Evolutionary conservation across 106 monocot species (phyloP), one percentile per base, ranked within the genome.

Genomic region (Agapanthus africanus): DNA sequence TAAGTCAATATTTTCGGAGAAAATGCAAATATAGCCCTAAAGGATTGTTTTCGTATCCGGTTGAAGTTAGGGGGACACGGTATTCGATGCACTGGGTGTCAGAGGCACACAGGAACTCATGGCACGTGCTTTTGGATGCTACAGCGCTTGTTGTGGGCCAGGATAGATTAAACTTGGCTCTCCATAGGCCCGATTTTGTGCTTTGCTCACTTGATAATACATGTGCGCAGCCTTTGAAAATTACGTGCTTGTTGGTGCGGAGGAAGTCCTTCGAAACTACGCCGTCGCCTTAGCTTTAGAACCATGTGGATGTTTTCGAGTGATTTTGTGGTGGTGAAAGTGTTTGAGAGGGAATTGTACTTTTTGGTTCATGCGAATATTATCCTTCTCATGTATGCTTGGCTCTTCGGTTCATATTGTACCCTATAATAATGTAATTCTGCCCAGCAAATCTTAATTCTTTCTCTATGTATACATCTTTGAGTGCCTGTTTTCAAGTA

Each of bases 61-160:
- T 74, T 0, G 80, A 75, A 63, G 73, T 68, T 22, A 25, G 60
- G 41, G 74, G 80, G 50, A 61, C 72, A 13, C 34, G 74, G 26
- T 77, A 74, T 31, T 87, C 87, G 9, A 83, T 80, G 83, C 87
- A 87, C 30, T 87, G 87, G 87, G 83, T 87, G 6, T 87, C 83
- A 10, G 87, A 87, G 74, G 87, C 87, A 0, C 87, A 83, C 59
- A 69, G 87, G 37, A 83, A 87, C 66, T 77, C 74, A 19, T 87
- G 87, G 87, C 87, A 87, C 34, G 87, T 87, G 39, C 65, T 87
- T 21, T 77, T 87, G 1, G 87, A 87, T 40, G 83, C 83, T 0
- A 71, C 79, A 0, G 69, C 14, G 2, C 61, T 79, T 11, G 82
- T 68, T 14, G 79, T 71, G 10, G 83, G 87, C 33, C 32, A 81